Percentiles rank a stretch among this genome's conserved stretches.
These are phyloP conservation scores for Chrysoporthe puriensis DNA, from an alignment of 2,329 filamentous ascomycete genomes.

Conservation along the genomic window DNA sequence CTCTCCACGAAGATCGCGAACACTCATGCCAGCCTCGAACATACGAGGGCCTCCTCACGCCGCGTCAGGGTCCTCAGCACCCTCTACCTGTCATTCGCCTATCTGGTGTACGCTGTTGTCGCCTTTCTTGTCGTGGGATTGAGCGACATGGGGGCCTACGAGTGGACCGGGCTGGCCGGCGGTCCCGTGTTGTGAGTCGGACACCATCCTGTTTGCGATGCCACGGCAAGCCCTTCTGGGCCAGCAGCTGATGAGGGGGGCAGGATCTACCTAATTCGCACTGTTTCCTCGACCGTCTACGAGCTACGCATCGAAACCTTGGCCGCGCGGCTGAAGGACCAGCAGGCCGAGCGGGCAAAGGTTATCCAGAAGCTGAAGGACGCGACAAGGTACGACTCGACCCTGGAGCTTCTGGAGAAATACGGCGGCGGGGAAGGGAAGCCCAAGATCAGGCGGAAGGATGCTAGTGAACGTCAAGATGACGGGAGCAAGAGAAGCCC, in stretches of 20 bases:
- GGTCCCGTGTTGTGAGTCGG: conserved; percentile 64
- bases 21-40: conserved; percentile 74
- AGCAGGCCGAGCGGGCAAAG: conserved; percentile 77
- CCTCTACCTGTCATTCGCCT: conserved; percentile 87
- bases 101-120: conserved; percentile 84
- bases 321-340: conserved; percentile 69
- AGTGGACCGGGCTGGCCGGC: conserved; percentile 78
- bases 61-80: conserved; percentile 86
- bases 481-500: conserved; percentile 28
- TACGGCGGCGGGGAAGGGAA: conserved; percentile 74
- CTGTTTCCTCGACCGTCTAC: conserved; percentile 70
- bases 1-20: conserved; percentile 82
- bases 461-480: conserved; percentile 31
- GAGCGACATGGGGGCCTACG: conserved; percentile 72
- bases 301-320: conserved; percentile 77
- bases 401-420: conserved; percentile 88
- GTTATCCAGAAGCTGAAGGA: conserved; percentile 95
- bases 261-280: conserved; percentile 74
- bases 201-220: too few species aligned
- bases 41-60: conserved; percentile 70
- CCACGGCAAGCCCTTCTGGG: too few species aligned
- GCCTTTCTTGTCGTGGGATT: conserved; percentile 84
- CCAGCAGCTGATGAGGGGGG: background rate
- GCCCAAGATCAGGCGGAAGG: conserved; percentile 39
- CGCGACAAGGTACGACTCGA: conserved; percentile 95